These are phyloP conservation scores for Neoscytalidium dimidiatum DNA, from an alignment of 2,329 filamentous ascomycete genomes.

Conservation along the genomic window DNA sequence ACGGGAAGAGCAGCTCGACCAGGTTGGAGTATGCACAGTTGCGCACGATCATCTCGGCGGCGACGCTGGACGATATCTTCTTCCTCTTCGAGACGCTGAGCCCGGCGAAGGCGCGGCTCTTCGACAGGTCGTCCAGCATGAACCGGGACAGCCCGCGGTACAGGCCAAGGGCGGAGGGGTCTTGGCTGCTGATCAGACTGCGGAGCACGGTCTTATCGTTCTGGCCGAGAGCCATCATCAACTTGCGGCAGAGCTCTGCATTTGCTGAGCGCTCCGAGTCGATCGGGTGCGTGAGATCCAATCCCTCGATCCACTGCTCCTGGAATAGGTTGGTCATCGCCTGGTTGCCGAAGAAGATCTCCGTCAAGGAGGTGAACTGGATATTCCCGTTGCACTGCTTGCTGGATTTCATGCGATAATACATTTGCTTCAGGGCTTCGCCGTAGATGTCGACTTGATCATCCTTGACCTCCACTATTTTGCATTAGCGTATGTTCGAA, in stretches of 20 bases:
- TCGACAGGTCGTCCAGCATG: conserved; percentile 39
- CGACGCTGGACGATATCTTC: conserved; percentile 36
- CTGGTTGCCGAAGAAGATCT: conserved; percentile 28
- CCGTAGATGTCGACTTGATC: conserved; percentile 48
- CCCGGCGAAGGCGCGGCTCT: conserved; percentile 28
- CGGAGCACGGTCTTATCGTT: conserved; percentile 31
- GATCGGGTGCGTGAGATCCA: conserved; percentile 32
- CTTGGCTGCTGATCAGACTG: conserved; percentile 31
- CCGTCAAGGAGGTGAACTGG: conserved; percentile 32
- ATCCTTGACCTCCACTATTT: conserved; percentile 37
- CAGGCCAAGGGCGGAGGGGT: conserved; percentile 32
- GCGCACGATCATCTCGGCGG: conserved; percentile 42
- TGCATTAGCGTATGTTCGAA: background rate
- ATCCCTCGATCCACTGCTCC: conserved; percentile 25
- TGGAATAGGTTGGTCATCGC: conserved; percentile 25
- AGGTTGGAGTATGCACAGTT: conserved; percentile 54
- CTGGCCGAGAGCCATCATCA: conserved; percentile 31
- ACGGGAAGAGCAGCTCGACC: conserved; percentile 48
- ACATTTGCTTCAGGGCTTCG: conserved; percentile 41
- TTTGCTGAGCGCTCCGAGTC: conserved; percentile 32
- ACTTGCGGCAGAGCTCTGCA: conserved; percentile 33
- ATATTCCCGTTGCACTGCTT: conserved; percentile 28
- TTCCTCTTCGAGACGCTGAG: conserved; percentile 36
- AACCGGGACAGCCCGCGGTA: conserved; percentile 41
- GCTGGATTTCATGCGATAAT: conserved; percentile 29